Conservation (phyloP, 345 rosid species). For the Eucalyptus erythrocorys region DNA sequence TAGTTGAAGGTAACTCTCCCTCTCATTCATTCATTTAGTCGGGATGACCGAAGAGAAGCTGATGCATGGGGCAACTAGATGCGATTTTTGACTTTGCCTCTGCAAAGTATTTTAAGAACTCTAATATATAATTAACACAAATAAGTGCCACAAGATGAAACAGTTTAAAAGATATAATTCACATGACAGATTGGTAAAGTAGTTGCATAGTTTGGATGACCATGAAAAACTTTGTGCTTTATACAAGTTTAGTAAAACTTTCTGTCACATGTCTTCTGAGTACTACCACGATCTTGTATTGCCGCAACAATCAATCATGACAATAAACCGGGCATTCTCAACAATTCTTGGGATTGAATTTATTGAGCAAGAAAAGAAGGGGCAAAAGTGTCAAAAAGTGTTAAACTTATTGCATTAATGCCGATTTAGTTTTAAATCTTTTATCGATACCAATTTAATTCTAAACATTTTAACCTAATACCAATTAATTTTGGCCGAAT, state of each 20-base stretch:
- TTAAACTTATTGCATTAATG: no score
- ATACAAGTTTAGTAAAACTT: background rate
- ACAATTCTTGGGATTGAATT: background rate
- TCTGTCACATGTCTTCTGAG: background rate
- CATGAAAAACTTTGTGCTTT: background rate
- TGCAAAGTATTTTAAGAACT: background rate
- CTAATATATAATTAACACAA: background rate
- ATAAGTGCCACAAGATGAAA: background rate
- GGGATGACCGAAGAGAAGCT: background rate
- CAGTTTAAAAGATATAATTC: background rate
- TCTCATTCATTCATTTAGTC: background rate
- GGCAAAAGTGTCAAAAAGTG: no score
- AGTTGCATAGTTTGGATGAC: background rate
- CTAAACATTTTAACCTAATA: no score
- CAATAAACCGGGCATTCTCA: background rate
- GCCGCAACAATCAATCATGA: background rate
- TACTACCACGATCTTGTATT: background rate
- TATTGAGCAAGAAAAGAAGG: background rate
- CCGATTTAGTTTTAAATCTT: no score
- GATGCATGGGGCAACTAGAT: background rate
- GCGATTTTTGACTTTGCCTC: background rate
- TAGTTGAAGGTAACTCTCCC: background rate
- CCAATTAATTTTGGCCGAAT: no score
- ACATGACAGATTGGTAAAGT: background rate
- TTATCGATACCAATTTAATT: no score